These are phyloP conservation scores for Verbascum thapsus DNA, from an alignment of 257 asterid genomes.

Conservation along the genomic window DNA sequence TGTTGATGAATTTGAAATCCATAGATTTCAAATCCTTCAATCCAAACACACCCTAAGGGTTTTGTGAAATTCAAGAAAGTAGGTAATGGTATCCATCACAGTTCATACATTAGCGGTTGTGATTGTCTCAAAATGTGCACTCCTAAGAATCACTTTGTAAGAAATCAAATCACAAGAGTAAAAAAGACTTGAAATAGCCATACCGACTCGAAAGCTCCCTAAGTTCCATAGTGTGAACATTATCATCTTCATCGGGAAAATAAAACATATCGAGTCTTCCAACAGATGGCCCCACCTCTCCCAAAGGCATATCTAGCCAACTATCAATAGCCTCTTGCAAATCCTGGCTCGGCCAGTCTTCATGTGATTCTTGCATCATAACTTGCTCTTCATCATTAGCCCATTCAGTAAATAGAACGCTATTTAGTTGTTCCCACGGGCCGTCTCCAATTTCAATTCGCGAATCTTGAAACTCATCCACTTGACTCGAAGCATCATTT, in stretches of 20 bases:
- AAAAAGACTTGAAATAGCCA: constrained; percentile 7
- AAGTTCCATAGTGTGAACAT: constrained; percentile 60
- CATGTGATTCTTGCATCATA: constrained; percentile 49
- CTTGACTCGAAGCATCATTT: constrained; percentile 39
- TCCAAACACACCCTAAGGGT: too few relatives aligned
- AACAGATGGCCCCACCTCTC: constrained; percentile 43
- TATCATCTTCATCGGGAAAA: constrained; percentile 60
- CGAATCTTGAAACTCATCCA: constrained; percentile 44
- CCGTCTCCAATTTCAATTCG: constrained; percentile 39
- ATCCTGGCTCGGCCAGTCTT: constrained; percentile 57
- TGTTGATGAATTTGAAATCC: too few relatives aligned
- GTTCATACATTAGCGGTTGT: too few relatives aligned
- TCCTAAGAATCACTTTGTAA: too few relatives aligned
- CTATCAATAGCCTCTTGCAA: constrained; percentile 65
- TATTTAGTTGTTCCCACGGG: constrained; percentile 36
- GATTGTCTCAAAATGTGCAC: too few relatives aligned
- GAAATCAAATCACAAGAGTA: background rate
- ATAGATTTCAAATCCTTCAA: too few relatives aligned
- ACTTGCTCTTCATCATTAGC: constrained; percentile 40
- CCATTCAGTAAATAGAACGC: constrained; percentile 39
- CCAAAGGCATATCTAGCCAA: constrained; percentile 69
- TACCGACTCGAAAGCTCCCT: constrained; percentile 90
- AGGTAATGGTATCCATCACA: too few relatives aligned
- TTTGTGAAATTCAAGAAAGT: too few relatives aligned
- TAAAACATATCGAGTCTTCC: constrained; percentile 47